Conservation (phyloP, 768 basidiomycete genomes). For the Suillus hirtellus region DNA sequence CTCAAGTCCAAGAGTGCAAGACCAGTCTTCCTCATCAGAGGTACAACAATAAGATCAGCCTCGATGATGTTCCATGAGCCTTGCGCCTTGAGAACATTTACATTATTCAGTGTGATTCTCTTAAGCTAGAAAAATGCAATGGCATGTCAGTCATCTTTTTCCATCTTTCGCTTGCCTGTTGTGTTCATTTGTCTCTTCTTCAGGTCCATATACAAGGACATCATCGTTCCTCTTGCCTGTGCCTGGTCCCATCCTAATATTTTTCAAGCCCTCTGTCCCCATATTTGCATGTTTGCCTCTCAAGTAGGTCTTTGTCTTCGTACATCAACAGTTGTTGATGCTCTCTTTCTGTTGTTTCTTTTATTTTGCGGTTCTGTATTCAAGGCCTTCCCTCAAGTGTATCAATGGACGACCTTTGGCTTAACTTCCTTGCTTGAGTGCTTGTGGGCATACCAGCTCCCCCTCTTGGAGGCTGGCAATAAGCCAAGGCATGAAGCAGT, state of each 20-base stretch:
- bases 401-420: slow-evolving; percentile 8
- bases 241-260: background rate
- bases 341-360: too few species aligned
- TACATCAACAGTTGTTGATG: too few species aligned
- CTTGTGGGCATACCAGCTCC: background rate
- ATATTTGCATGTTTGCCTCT: background rate
- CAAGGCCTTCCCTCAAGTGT: background rate
- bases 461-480: background rate
- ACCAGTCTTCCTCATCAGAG: background rate
- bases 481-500: background rate
- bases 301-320: background rate
- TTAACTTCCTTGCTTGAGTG: background rate
- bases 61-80: background rate
- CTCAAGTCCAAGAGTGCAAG: background rate
- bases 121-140: background rate
- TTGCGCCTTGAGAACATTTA: background rate
- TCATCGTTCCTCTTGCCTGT: background rate
- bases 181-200: background rate
- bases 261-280: background rate
- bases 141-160: background rate
- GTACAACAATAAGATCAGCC: background rate
- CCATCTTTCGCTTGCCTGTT: too few species aligned
- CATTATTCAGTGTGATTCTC: background rate
- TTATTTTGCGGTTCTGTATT: too few species aligned
- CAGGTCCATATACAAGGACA: background rate